Evolutionary conservation across 495 filamentous ascomycete species (phyloP).

Genomic region (Melanomma pulvis-pyrius): DNA sequence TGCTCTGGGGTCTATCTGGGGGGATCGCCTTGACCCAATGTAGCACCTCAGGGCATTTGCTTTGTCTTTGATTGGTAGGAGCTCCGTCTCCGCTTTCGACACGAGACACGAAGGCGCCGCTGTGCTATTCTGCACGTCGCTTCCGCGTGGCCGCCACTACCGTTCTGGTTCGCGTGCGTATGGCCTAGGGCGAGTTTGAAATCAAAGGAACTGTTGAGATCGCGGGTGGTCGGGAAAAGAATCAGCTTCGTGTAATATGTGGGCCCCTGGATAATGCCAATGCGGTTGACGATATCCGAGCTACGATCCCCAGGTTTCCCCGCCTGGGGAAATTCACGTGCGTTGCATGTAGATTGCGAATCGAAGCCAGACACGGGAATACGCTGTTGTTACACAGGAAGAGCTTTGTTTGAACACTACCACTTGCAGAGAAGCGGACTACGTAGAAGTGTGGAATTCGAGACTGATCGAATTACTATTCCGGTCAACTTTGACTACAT

Average conservation of each 20-base stretch:
- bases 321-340: neutral
- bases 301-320: conserved; percentile 2
- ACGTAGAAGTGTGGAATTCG: neutral
- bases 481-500: neutral
- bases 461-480: neutral
- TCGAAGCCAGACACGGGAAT: neutral
- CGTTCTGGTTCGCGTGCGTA: neutral
- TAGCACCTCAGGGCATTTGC: neutral
- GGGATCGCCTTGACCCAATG: conserved; percentile 1
- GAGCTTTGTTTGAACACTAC: neutral
- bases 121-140: neutral
- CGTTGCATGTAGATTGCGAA: neutral
- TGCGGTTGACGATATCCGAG: conserved; percentile 7
- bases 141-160: neutral
- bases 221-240: conserved; percentile 2
- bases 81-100: neutral
- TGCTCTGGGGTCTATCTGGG: neutral
- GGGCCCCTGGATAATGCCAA: neutral
- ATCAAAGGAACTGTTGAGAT: neutral
- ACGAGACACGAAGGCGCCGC: neutral
- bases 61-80: neutral
- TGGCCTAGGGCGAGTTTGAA: neutral
- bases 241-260: neutral
- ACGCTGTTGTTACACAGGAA: neutral
- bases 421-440: neutral